Evolutionary conservation across 148 eudicot genomes (phyloP), one percentile per base, ranked within the genome.

Genomic region (Rhododendron mucronatum): DNA sequence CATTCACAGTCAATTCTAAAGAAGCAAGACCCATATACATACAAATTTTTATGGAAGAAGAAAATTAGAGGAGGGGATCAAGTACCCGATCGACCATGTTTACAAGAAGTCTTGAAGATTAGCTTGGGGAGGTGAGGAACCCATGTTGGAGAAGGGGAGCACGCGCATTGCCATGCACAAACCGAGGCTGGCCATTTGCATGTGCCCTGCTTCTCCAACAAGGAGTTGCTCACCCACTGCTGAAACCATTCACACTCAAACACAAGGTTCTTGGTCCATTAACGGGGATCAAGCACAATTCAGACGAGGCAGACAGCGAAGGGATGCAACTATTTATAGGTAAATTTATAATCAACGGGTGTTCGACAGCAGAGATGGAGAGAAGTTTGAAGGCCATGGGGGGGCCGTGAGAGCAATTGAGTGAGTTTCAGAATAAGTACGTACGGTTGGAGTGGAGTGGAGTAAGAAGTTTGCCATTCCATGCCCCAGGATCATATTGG

Each of bases 181-280:
- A 67, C 1, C 12, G 35, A 11, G 30, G 45, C 45, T 7, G 16
- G 35, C 18, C 75, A 28, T 69, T 26, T 69, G 75, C 75, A 69
- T 37, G 75, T 69, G 75, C 75, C 75, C 75, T 69, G 75, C 75
- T 69, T 69, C 75, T 69, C 75, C 75, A 69, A 69, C 75, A 28
- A 69, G 75, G 75, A 69, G 16, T 30, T 69, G 30, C 75, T 69
- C 75, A 28, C 75, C 75, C 37, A 13, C 2, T 11, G 1, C 1
- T 11, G 18, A 69, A 69, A 69, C 6, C 75, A 69, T 28, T 26
- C 37, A 69, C 75, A 69, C 75, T 12, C 75, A 41, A 41, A 3
- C 35, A 3, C 74, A 1, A 12, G 75, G 15, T 69, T 69, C 37
- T 69, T 26, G 75, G 28, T 28, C 75, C 28, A 69, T 28, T 41